phyloP scores from a whole-genome alignment of 208 protist species.

The Leishmania mexicana region DNA sequence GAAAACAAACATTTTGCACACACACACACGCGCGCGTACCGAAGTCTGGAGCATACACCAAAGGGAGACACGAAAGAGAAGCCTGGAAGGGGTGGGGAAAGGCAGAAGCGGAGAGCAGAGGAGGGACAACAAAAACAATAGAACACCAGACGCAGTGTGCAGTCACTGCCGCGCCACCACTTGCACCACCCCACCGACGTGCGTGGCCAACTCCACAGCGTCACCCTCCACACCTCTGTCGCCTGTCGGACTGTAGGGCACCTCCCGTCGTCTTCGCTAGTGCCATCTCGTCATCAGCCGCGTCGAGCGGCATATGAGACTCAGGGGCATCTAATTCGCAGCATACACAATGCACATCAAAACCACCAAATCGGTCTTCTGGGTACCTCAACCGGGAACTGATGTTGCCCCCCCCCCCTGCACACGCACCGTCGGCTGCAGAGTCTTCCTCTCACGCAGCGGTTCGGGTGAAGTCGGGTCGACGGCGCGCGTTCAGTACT shows the following conservation, averaged over 20 bases:
- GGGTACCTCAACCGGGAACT: background rate
- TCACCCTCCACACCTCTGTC: background rate
- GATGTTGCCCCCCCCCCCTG: background rate
- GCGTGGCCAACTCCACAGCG: background rate
- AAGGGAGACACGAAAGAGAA: background rate
- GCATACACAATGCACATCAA: background rate
- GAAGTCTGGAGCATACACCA: no score
- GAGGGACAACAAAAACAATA: background rate
- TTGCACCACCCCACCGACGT: background rate
- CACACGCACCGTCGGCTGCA: background rate
- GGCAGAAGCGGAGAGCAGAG: background rate
- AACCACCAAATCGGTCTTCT: background rate
- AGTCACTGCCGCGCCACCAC: background rate
- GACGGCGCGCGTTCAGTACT: constrained; percentile 52
- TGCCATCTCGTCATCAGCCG: background rate
- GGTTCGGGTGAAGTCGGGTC: background rate
- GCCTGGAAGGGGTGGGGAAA: background rate
- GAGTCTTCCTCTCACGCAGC: background rate
- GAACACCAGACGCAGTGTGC: background rate
- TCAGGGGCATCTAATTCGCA: background rate
- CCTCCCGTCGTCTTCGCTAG: background rate
- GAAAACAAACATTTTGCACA: no score
- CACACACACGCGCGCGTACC: no score
- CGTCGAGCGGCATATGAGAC: background rate
- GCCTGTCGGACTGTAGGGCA: background rate